Base-by-base conservation (phyloP, 352 stramenopile genomes). In the Phytopythium helicoides region DNA sequence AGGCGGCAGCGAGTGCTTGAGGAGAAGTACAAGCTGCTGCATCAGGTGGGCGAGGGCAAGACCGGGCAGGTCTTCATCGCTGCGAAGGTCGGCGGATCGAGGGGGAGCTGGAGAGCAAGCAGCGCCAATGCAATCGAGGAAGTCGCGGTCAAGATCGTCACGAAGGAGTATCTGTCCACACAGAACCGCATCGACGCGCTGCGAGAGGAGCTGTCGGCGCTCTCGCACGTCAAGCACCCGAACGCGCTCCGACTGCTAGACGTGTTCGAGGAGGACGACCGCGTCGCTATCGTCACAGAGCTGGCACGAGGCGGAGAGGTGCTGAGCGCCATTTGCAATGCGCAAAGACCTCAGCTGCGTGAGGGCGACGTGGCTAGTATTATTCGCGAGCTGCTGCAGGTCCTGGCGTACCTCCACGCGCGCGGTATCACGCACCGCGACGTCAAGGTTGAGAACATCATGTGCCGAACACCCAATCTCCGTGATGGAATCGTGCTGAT, bases 391-490 rank as follows among this genome's bases (percentile, higher is more conserved):
- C 58, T 94, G 44, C 64, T 92, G 18, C 58, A 63, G 7, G 84
- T 87, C n/a, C 41, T 94, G 22, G 65, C 63, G 7, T 84, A 90
- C 21, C 54, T 94, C 47, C 84, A 94, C 59, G 54, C 73, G 14
- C 67, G 71, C 38, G 80, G 82, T 21, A 86, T 94, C 48, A 91
- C 82, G 2, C 84, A 94, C 55, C 81, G 84, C 38, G 84, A 94
- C 55, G 54, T 94, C 40, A 94, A 94, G 57, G 62, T 88, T 34
- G 84, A 94, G 56, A 94, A 94, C 60, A 68, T 94, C n/a, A 46
- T 94, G 50, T 81, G 79, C 58, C 82, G 81, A 55, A 73, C 66
- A 0, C 21, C 50, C 2, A 49, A 80, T 44, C 33, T 85, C 7
- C 57, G 54, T 15, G 65, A 76, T 25, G 44, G 81, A 37, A 68